Percentiles rank a stretch among this genome's conserved stretches.
Evolutionary conservation across 2,329 filamentous ascomycete genomes (phyloP).

Genomic region (Endoconidiophora polonica): DNA sequence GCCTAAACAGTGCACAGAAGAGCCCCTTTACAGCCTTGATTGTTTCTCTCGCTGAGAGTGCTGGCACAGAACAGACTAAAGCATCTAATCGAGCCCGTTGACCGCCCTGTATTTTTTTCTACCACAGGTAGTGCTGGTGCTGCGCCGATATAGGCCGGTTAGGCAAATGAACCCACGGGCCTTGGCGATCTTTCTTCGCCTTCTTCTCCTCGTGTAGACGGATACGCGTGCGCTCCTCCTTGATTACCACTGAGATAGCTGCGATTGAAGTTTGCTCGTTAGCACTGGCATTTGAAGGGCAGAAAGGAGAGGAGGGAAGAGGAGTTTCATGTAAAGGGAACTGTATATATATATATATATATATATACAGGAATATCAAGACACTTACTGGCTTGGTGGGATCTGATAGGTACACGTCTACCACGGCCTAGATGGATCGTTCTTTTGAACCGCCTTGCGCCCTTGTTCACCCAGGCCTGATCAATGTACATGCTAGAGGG

Average conservation of each 20-base stretch:
- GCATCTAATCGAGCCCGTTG: not conserved
- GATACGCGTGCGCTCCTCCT: slow-evolving; percentile 84
- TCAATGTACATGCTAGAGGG: slow-evolving; percentile 76
- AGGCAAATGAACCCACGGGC: slow-evolving; percentile 76
- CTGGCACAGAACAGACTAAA: not conserved
- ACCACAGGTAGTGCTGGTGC: slow-evolving; percentile 87
- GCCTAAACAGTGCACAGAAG: not conserved
- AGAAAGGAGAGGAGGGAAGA: not conserved
- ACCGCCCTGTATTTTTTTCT: slow-evolving; percentile 18
- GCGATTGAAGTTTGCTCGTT: slow-evolving; percentile 12
- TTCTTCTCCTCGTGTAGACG: slow-evolving; percentile 63
- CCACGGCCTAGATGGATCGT: slow-evolving; percentile 64
- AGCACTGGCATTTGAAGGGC: slow-evolving; percentile 10
- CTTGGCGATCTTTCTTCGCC: slow-evolving; percentile 55
- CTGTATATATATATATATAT: too few relatives aligned
- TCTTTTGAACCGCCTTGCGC: slow-evolving; percentile 38
- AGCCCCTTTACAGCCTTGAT: not conserved
- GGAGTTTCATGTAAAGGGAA: not conserved
- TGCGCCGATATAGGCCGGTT: slow-evolving; percentile 72
- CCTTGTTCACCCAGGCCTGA: slow-evolving; percentile 81
- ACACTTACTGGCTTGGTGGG: slow-evolving; percentile 58
- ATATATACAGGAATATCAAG: not conserved
- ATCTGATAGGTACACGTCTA: slow-evolving; percentile 46
- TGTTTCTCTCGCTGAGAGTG: too few relatives aligned
- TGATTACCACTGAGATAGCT: slow-evolving; percentile 68